Evolutionary conservation across 2,329 filamentous ascomycete species (phyloP).

Genomic region (Fusarium caatingaense): DNA sequence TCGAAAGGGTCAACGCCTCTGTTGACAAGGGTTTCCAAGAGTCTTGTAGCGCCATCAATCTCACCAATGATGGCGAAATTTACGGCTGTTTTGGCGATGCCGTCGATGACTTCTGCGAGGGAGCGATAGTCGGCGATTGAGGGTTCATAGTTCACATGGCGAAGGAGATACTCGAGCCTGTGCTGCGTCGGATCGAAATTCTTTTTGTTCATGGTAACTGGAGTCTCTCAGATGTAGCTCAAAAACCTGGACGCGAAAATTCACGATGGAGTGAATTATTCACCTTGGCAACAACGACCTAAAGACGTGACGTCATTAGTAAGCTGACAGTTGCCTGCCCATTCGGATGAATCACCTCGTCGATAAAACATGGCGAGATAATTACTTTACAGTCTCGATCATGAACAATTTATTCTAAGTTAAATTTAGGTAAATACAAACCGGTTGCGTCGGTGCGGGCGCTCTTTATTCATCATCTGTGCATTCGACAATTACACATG

Average conservation of each 20-base stretch:
- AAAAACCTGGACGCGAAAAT: not conserved
- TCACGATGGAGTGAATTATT: not conserved
- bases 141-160: constrained; percentile 4
- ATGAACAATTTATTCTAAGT: too few relatives aligned
- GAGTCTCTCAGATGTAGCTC: not conserved
- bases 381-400: too few relatives aligned
- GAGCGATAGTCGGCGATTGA: not conserved
- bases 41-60: not conserved
- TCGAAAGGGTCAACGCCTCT: not conserved
- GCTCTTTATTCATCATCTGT: not conserved
- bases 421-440: not conserved
- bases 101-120: not conserved
- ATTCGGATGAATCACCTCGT: not conserved
- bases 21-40: not conserved
- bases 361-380: too few relatives aligned
- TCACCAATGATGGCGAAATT: not conserved
- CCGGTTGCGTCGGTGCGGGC: not conserved
- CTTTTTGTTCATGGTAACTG: not conserved
- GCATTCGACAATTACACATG: not conserved
- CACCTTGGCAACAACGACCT: not conserved
- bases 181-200: not conserved
- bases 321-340: not conserved
- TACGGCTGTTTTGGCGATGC: not conserved
- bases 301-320: not conserved
- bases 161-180: constrained; percentile 1